Evolutionary conservation across 1,139 yeast species (phyloP).

Genomic region (Suhomyces yuchorum): DNA sequence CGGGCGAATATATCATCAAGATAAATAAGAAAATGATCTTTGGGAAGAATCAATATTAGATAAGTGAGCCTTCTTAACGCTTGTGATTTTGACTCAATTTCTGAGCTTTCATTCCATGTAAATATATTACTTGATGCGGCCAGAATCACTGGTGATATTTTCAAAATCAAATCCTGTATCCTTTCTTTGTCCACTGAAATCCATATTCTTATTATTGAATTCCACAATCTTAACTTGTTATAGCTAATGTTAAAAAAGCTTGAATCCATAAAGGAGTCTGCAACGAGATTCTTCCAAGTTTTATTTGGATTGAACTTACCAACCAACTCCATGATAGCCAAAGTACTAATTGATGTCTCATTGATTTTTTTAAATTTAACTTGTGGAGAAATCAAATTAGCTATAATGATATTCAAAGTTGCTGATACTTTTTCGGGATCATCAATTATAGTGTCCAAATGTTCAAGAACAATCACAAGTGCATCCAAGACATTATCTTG

Average conservation of each 20-base stretch:
- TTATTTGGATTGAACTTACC: slow-evolving; percentile 42
- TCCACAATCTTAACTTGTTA: slow-evolving; percentile 47
- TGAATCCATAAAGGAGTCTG: slow-evolving; percentile 55
- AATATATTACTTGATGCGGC: slow-evolving; percentile 61
- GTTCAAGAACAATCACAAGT: slow-evolving; percentile 39
- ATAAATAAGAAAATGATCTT: slow-evolving; percentile 52
- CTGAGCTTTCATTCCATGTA: slow-evolving; percentile 74
- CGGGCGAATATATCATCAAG: slow-evolving; percentile 55
- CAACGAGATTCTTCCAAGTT: slow-evolving; percentile 53
- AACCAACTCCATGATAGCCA: slow-evolving; percentile 41
- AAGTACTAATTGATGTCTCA: slow-evolving; percentile 33
- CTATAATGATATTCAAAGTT: slow-evolving; percentile 46
- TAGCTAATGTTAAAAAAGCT: slow-evolving; percentile 42
- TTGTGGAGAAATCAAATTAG: slow-evolving; percentile 47
- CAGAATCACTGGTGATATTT: slow-evolving; percentile 50
- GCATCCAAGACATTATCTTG: slow-evolving; percentile 44
- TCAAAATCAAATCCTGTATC: slow-evolving; percentile 53
- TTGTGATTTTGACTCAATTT: slow-evolving; percentile 50
- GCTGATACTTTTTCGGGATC: slow-evolving; percentile 56
- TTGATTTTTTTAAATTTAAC: slow-evolving; percentile 41
- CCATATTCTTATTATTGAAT: slow-evolving; percentile 56
- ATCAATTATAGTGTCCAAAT: slow-evolving; percentile 43
- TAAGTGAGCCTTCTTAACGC: slow-evolving; percentile 63
- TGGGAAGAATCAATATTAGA: slow-evolving; percentile 60
- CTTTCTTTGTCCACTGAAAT: slow-evolving; percentile 59